Conservation (phyloP, 2,329 filamentous ascomycete species). For the Phialocephala sp. region DNA sequence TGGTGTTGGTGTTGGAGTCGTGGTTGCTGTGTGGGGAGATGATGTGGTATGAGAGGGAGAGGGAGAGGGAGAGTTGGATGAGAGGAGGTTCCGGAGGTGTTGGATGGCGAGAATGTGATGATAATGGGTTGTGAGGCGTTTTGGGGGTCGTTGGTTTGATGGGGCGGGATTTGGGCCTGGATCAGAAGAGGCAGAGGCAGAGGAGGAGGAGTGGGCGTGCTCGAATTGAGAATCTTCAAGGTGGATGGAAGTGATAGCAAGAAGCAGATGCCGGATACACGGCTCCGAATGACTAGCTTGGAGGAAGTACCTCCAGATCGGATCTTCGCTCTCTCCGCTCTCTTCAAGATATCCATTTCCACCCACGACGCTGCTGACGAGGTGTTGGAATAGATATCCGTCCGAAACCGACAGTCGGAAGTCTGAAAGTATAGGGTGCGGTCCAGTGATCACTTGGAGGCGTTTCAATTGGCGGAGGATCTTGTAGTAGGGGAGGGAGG, state of each 20-base stretch:
- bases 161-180: too few species aligned
- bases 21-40: neutral
- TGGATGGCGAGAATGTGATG: too few species aligned
- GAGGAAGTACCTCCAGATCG: slow-evolving; percentile 24
- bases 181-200: too few species aligned
- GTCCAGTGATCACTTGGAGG: slow-evolving; percentile 19
- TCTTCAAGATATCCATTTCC: neutral
- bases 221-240: neutral
- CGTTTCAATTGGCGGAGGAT: slow-evolving; percentile 14
- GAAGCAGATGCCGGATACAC: slow-evolving; percentile 19
- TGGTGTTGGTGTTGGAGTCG: neutral
- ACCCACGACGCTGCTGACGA: slow-evolving; percentile 10
- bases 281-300: slow-evolving; percentile 23
- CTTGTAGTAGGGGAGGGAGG: slow-evolving; percentile 24
- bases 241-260: slow-evolving; percentile 22
- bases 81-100: neutral
- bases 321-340: neutral
- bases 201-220: neutral
- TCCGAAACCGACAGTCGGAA: slow-evolving; percentile 24
- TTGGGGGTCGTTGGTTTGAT: too few species aligned
- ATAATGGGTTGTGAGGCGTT: too few species aligned
- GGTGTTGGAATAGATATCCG: slow-evolving; percentile 18
- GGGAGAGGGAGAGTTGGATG: too few species aligned
- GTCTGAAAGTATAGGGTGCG: slow-evolving; percentile 18
- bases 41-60: neutral